Evolutionary conservation across 768 basidiomycete species (phyloP), one percentile per base, ranked within the genome.

Genomic region (Mycena belliarum): DNA sequence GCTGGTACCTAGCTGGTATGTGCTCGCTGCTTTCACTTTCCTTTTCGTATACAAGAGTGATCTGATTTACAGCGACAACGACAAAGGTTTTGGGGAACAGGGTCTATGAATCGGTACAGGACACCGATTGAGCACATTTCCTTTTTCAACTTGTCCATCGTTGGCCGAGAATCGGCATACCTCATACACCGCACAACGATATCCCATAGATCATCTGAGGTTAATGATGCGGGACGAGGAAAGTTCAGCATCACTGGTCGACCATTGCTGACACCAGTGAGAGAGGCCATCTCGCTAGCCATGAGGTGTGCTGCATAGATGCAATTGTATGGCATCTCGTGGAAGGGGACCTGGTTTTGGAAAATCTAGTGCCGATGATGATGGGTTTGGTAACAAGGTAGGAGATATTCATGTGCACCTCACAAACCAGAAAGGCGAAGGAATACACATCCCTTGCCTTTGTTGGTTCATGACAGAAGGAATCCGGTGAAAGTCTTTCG

Each of bases 381-480:
- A 7, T 16, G 0, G 9, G n/a, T 26, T 18, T 46, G n/a, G 14
- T 18, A 14, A 32, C 6, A 32, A 32, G 15, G 15, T n/a, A 33
- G 18, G 16, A 21, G 37, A 25, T 29, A 10, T 23, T 11, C 6
- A 43, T 41, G n/a, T n/a, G 20, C 41, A 53, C 42, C 43, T 53
- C 33, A 10, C 11, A 24, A n/a, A 53, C 33, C 6, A 52, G 32
- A 11, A 25, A 52, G 15, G 42, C 51, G 35, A 52, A 52, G 12
- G 52, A 43, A 28, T 53, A 46, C n/a, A 53, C 24, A 25, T 53
- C 52, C 16, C 52, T 44, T 33, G n/a, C 21, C 35, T 45, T 53
- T 23, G 52, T 45, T 14, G 52, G 52, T n/a, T 46, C 35, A 11
- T n/a, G 20, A 6, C 1, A 32, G 10, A 11, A 14, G 29, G 28